Base-by-base conservation (phyloP, 768 basidiomycete genomes). In the Leccinum fibrillosum region DNA sequence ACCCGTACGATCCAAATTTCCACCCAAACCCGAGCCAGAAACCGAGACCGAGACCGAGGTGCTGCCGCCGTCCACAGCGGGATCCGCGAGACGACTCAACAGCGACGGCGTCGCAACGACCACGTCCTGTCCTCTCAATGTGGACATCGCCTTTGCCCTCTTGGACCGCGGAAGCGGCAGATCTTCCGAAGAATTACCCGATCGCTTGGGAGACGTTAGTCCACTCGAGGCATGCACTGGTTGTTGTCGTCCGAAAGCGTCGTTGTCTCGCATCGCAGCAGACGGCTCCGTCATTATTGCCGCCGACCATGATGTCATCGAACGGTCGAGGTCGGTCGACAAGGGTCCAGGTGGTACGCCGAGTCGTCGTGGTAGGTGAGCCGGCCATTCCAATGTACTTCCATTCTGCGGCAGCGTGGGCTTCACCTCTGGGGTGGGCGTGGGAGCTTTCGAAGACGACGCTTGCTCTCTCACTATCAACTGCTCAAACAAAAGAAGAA, bases 401-500 rank as follows among this genome's bases (percentile, higher is more conserved):
- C 53, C 67, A 35, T 65, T 68, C 47, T 62, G 62, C n/a, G 39
- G n/a, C 44, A 6, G 57, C 9, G 17, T 32, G 9, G 55, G 49
- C 19, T 60, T 59, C 54, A 17, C 55, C 52, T 49, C 64, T 60
- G 59, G 60, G 32, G 13, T 25, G 30, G 61, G 62, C 26, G 28
- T 55, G 42, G 10, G 42, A 19, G 11, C 42, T 64, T 66, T 65
- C 42, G 58, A 64, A 4, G 23, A 49, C 52, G 59, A 51, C 21
- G 63, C 54, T 61, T 58, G 64, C 50, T 62, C 64, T 58, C 60
- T 63, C 64, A 60, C 45, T 54, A 81, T 64, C 54, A 74, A 73
- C 80, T 81, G 77, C 72, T 74, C 70, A 78, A 80, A 77, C 53
- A 71, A 32, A 32, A 68, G 49, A 71, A 67, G 77, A 65, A 74